Conservation (phyloP, 352 stramenopile genomes). For the Phytophthora chlamydospora region DNA sequence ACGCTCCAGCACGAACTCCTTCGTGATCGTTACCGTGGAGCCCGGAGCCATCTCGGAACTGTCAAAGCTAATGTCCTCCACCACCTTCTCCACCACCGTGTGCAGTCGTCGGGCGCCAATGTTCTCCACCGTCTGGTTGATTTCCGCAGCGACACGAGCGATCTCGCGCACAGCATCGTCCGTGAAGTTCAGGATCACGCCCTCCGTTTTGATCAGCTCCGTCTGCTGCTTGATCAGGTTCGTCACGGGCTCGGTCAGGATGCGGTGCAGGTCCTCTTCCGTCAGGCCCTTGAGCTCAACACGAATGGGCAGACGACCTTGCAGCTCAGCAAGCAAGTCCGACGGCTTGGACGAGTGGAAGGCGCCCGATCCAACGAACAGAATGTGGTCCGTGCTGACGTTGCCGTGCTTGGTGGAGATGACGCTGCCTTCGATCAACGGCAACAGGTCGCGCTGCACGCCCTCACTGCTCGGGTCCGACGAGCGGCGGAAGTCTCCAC, state of each 20-base stretch:
- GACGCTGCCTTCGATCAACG: conserved; percentile 98
- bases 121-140: conserved; percentile 98
- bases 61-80: conserved; percentile 99
- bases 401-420: conserved; percentile 99
- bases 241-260: conserved; percentile 98
- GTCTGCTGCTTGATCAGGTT: conserved; percentile 99
- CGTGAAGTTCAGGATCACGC: conserved; percentile 95
- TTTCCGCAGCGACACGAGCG: conserved; percentile 93
- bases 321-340: conserved; percentile 97
- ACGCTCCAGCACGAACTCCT: conserved; percentile 94
- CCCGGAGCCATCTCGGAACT: conserved; percentile 91
- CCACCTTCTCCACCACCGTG: conserved; percentile 98
- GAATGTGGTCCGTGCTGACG: conserved; percentile 99
- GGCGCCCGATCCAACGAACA: conserved; percentile 98
- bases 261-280: conserved; percentile 99
- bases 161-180: conserved; percentile 98
- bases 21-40: conserved; percentile 91
- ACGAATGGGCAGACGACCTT: conserved; percentile 98
- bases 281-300: conserved; percentile 99
- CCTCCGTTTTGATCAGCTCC: conserved; percentile 97
- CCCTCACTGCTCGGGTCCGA: conserved; percentile 98
- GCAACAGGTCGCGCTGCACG: conserved; percentile 98
- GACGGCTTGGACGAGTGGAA: conserved; percentile 98
- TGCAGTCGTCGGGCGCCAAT: conserved; percentile 98
- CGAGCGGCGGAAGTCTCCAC: conserved; percentile 91